Evolutionary conservation across 805 yeast species (phyloP).

Genomic region (Candida cerambycidarum): DNA sequence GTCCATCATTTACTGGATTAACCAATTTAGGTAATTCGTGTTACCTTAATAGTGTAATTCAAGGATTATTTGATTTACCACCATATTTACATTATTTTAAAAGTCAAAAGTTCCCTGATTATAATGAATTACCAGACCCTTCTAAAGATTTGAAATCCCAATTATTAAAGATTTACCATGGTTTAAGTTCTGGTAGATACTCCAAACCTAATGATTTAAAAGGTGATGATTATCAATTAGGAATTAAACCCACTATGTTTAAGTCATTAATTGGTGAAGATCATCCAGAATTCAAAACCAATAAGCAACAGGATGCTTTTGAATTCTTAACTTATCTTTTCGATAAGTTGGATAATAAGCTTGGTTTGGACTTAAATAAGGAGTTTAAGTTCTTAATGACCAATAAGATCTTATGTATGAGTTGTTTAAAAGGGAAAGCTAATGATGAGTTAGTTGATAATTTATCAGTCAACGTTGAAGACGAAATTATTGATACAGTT

Average conservation of each 20-base stretch:
- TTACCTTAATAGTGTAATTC: conserved; percentile 80
- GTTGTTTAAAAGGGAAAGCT: conserved; percentile 63
- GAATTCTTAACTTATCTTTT: conserved; percentile 76
- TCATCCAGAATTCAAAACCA: conserved; percentile 81
- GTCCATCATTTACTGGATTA: conserved; percentile 78
- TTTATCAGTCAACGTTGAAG: conserved; percentile 59
- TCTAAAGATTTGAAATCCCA: conserved; percentile 71
- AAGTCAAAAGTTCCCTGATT: conserved; percentile 27
- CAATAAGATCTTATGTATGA: conserved; percentile 57
- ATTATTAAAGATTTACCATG: conserved; percentile 75
- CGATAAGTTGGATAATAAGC: conserved; percentile 56
- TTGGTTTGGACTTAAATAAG: conserved; percentile 48
- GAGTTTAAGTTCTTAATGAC: conserved; percentile 64
- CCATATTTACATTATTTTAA: conserved; percentile 41
- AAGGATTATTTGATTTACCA: conserved; percentile 56
- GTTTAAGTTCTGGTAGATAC: conserved; percentile 71
- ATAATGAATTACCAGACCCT: conserved; percentile 42
- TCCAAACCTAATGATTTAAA: conserved; percentile 51
- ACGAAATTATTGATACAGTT: conserved; percentile 34
- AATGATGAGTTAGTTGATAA: conserved; percentile 57
- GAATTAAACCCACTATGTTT: conserved; percentile 75
- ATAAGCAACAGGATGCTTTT: conserved; percentile 92
- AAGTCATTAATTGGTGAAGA: conserved; percentile 74
- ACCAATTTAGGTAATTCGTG: conserved; percentile 93
- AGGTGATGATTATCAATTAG: conserved; percentile 61